These are phyloP conservation scores for Calvatia gigantea DNA, from an alignment of 768 basidiomycete species.

Conservation along the genomic window DNA sequence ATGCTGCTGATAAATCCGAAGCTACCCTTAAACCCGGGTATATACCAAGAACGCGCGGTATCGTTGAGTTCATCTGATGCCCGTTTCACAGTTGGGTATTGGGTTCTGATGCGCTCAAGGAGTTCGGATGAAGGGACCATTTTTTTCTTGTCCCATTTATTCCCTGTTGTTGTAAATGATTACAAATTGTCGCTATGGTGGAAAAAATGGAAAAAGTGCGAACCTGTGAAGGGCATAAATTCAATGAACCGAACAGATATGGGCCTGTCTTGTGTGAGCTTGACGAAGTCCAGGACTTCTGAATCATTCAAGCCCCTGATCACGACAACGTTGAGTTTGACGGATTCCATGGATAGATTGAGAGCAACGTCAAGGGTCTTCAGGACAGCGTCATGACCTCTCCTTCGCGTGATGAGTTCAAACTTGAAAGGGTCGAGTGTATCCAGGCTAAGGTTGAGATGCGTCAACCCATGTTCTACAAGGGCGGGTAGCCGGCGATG, in stretches of 20 bases:
- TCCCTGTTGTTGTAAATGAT: too few relatives aligned
- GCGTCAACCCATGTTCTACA: conserved; percentile 69
- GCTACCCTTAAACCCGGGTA: conserved; percentile 67
- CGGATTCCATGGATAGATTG: conserved; percentile 44
- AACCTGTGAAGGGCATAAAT: conserved; percentile 92
- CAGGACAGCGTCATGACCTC: conserved; percentile 74
- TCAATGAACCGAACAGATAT: conserved; percentile 86
- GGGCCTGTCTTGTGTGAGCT: conserved; percentile 59
- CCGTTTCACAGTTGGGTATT: conserved; percentile 51
- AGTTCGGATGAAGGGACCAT: conserved; percentile 77
- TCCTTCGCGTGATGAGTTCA: conserved; percentile 79
- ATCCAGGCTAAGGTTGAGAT: conserved; percentile 77
- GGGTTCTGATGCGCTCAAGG: conserved; percentile 42
- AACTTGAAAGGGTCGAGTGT: conserved; percentile 86
- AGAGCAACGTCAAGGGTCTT: conserved; percentile 65
- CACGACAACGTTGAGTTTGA: conserved; percentile 86
- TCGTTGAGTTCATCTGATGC: conserved; percentile 68
- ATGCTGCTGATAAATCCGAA: conserved; percentile 91
- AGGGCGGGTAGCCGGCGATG: conserved; percentile 69
- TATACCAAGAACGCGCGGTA: conserved; percentile 76
- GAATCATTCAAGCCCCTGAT: conserved; percentile 77
- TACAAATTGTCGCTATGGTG: too few relatives aligned
- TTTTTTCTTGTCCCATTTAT: conserved; percentile 79
- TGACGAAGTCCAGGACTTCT: conserved; percentile 78
- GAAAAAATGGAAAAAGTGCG: too few relatives aligned